Base-by-base conservation (phyloP, 2,329 filamentous ascomycete species). In the Berkeleyomyces rouxiae region DNA sequence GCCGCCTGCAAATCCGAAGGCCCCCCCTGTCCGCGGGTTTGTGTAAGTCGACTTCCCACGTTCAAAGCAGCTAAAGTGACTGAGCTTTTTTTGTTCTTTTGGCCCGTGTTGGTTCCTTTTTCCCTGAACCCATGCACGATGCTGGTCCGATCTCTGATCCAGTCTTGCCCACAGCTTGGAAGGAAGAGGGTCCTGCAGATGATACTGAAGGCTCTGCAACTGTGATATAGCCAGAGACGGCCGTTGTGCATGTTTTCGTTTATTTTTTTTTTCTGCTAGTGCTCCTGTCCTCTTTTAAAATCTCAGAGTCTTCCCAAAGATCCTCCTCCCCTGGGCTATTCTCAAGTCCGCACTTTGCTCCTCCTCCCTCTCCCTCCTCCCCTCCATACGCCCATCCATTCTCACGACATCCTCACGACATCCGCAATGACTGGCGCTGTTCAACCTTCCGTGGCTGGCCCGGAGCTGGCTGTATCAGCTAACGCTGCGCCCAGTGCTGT, bases 141-240 rank as follows among this genome's bases (percentile, higher is more conserved):
- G 36, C 4, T 36, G 31, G 10, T 37, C 49, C 36, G 49, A 33
- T 55, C 51, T 37, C 49, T 23, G 49, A 33, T 55, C 51, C 37
- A 55, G 39, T 39, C 51, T 55, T 55, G 51, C 36, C 51, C 51
- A 55, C 36, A 39, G 13, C 51, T 39, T 3, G 51, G 51, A 49
- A 23, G 46, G 46, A 55, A 39, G 51, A 39, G 33, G 36, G 39
- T 55, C 51, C 51, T 55, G 13, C 51, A 39, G 3, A 55, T 4
- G 51, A 55, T 55, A 55, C 39, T 55, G 51, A 55, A 55, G 36
- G 33, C 51, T 55, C 51, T 55, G 51, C 51, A 55, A 16, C 39
- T 55, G n/a, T 55, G 51, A 55, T 55, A 55, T 55, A 55, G 51
- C 10, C 7, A 39, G 9, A 33, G 36, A 39, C 13, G 16, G 36